Evolutionary conservation across 2,329 filamentous ascomycete species (phyloP).

Genomic region (Microcera coccophila): DNA sequence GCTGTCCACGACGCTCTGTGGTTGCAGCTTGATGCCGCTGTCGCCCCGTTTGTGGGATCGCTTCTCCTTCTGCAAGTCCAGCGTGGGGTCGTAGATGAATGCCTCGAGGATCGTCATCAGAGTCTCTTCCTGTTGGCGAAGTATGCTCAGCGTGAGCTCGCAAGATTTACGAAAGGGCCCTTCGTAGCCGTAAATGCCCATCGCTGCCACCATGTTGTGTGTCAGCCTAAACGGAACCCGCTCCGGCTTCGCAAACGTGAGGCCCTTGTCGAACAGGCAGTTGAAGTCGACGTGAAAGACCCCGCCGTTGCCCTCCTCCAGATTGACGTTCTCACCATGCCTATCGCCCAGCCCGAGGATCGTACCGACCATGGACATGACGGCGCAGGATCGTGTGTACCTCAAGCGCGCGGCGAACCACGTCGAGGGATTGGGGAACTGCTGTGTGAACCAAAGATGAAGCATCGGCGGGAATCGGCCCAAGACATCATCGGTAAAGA

Average conservation of each 20-base stretch:
- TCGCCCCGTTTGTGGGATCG: conserved; percentile 35
- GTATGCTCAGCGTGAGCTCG: conserved; percentile 78
- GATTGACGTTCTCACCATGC: conserved; percentile 93
- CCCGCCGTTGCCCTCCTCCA: conserved; percentile 90
- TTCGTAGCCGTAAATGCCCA: conserved; percentile 92
- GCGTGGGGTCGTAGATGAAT: conserved; percentile 93
- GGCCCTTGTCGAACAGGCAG: conserved; percentile 96
- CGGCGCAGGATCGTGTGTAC: conserved; percentile 90
- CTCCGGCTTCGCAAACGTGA: conserved; percentile 93
- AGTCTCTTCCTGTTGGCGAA: conserved; percentile 90
- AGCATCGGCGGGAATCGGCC: conserved; percentile 76
- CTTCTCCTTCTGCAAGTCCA: conserved; percentile 78
- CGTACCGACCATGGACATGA: conserved; percentile 99
- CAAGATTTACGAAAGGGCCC: conserved; percentile 88
- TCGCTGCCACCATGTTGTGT: conserved; percentile 97
- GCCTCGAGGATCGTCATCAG: conserved; percentile 96
- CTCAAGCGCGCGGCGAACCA: conserved; percentile 88
- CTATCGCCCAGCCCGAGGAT: conserved; percentile 90
- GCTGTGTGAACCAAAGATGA: conserved; percentile 91
- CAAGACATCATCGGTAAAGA: conserved; percentile 66
- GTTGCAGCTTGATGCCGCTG: conserved; percentile 48
- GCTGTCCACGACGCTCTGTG: conserved; percentile 77
- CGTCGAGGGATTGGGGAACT: conserved; percentile 84
- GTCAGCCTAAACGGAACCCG: conserved; percentile 93
- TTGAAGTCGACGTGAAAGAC: conserved; percentile 99